These are phyloP conservation scores for Barnettozyma californica DNA, from an alignment of 805 yeast genomes.

Conservation along the genomic window DNA sequence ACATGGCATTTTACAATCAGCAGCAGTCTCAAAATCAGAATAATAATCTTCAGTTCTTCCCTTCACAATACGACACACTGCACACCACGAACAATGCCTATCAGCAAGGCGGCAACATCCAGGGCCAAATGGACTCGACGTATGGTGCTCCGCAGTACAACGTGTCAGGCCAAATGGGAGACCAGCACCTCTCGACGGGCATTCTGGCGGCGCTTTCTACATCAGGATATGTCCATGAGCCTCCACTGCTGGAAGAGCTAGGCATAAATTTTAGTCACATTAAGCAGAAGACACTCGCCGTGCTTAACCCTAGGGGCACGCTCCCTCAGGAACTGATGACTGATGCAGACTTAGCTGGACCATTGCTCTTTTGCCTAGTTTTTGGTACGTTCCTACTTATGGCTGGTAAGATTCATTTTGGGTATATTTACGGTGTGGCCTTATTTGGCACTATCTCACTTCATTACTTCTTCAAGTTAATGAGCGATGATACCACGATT, in stretches of 20 bases:
- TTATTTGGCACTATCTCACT: slow-evolving; percentile 82
- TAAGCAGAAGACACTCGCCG: slow-evolving; percentile 76
- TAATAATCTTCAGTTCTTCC: slow-evolving; percentile 27
- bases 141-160: slow-evolving; percentile 16
- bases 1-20: slow-evolving; percentile 11
- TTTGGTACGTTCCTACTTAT: slow-evolving; percentile 80
- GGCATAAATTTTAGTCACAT: slow-evolving; percentile 92
- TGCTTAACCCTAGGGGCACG: slow-evolving; percentile 64
- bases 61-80: slow-evolving; percentile 21
- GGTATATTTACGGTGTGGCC: slow-evolving; percentile 95
- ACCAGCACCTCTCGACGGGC: slow-evolving; percentile 59
- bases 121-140: slow-evolving; percentile 33
- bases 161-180: slow-evolving; percentile 23
- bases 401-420: slow-evolving; percentile 94
- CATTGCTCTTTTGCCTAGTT: slow-evolving; percentile 77
- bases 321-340: slow-evolving; percentile 72
- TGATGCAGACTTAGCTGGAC: slow-evolving; percentile 94
- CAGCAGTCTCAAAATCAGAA: slow-evolving; percentile 3
- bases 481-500: slow-evolving; percentile 58
- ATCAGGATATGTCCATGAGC: slow-evolving; percentile 91
- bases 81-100: slow-evolving; percentile 3
- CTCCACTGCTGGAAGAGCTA: slow-evolving; percentile 84
- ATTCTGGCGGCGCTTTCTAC: slow-evolving; percentile 89
- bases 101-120: slow-evolving; percentile 16
- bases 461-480: slow-evolving; percentile 78